Base-by-base conservation (phyloP, 2,329 filamentous ascomycete genomes). In the Huntiella bhutanensis region DNA sequence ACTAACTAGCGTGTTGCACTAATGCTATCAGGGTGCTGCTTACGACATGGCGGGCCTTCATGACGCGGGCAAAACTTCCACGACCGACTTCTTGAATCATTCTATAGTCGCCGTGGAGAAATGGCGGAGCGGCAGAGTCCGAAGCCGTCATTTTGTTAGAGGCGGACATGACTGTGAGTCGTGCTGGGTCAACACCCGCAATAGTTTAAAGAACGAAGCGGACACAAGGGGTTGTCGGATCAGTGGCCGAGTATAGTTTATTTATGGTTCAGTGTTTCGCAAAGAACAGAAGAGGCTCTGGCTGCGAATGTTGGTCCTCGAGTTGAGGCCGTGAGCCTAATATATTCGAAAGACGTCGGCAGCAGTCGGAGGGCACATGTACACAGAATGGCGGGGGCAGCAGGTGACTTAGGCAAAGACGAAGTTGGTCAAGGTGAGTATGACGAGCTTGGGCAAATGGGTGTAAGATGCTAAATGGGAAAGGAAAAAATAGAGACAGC, bases 351-450 rank as follows among this genome's bases (percentile, higher is more conserved):
- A 56, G 51, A 57, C 55, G 58, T 58, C 54, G 55, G 55, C 55
- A 48, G 55, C 55, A 51, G 54, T 56, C 47, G 53, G 54, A 34
- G 41, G 36, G 52, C 55, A 63, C 63, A 66, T 66, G 62, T 64
- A 66, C 57, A 57, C 58, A 42, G 36, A 33, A 16, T 16, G 19
- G 16, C 10, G 11, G 32, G 15, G 17, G n/a, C 40, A 49, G 16
- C 33, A 38, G 16, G 12, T 43, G 41, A 43, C 32, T 43, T 32
- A 28, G 22, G 22, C 22, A 28, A 28, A 28, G 22, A 10, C 22
- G 22, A 28, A 28, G 22, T 28, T 41, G 38, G 10, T 11, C 11
- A 12, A 41, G 19, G 17, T 13, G 22, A 41, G 39, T 28, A 28
- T 41, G 39, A 41, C 39, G 32, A 41, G 32, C 22, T 28, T 28